Percentiles rank a stretch among this genome's conserved stretches.
These are phyloP conservation scores for Tremella mesenterica DNA, from an alignment of 768 basidiomycete species.

Conservation along the genomic window DNA sequence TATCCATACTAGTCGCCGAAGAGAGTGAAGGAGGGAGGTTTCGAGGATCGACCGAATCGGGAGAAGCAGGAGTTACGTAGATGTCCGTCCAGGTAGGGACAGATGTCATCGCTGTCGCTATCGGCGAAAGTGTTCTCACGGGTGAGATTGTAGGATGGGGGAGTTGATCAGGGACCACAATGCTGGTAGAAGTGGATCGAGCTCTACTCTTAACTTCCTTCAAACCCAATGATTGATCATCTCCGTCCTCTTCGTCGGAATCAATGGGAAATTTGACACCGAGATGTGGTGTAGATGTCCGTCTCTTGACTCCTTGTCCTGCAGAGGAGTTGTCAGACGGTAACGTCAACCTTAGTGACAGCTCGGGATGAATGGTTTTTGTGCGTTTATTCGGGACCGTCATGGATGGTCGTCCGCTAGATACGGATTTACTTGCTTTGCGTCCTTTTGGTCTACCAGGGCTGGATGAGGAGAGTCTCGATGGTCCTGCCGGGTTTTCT, in stretches of 20 bases:
- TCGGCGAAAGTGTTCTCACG: too few relatives aligned
- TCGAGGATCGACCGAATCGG: background rate
- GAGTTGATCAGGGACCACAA: conserved; percentile 15
- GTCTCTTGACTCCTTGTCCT: conserved; percentile 18
- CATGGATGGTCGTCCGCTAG: conserved; percentile 9
- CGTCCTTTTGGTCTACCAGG: background rate
- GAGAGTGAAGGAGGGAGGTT: background rate
- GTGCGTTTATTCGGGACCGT: conserved; percentile 5
- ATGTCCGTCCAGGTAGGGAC: conserved; percentile 3
- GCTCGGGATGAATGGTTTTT: background rate
- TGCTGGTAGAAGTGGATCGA: conserved; percentile 32
- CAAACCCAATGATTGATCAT: too few relatives aligned
- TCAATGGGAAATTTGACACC: conserved; percentile 2
- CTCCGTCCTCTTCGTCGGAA: conserved; percentile 6
- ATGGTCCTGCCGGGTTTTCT: conserved; percentile 1
- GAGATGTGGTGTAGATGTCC: conserved; percentile 24
- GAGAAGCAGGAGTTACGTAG: conserved; percentile 9
- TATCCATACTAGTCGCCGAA: too few relatives aligned
- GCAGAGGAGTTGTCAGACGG: background rate
- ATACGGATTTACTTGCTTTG: conserved; percentile 26
- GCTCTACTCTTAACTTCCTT: conserved; percentile 19
- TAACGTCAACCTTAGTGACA: background rate
- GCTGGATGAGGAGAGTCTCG: conserved; percentile 11
- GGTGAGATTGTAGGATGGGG: conserved; percentile 1
- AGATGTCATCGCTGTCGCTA: background rate